Base-by-base conservation (phyloP, 176 grass and related monocot genomes). In the Panicum miliaceum region DNA sequence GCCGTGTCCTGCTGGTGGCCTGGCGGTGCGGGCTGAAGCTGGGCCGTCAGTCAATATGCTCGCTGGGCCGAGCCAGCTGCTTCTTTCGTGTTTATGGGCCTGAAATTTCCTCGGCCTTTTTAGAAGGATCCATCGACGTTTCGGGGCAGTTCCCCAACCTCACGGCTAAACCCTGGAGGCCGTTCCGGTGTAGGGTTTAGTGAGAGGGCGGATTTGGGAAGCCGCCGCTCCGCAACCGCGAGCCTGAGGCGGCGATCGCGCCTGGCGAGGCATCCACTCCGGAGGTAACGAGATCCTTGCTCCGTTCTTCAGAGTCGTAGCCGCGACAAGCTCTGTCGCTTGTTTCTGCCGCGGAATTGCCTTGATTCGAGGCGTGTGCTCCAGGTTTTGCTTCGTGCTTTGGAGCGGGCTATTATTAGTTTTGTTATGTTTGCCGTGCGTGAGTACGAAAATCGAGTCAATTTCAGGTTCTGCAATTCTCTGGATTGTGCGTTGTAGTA, bases 111-210 rank as follows among this genome's bases (percentile, higher is more conserved):
- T 37, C 7, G 9, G 1, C 26, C 25, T 29, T 61, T 61, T 45
- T 45, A 45, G 7, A 10, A 26, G 58, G 58, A 71, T 5, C 0
- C 42, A 51, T 32, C 4, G 7, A 50, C 15, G 25, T 52, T 7
- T 52, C 15, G 46, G 59, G 6, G 22, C 25, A 22, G 56, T 2
- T 12, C 8, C 38, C 23, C 20, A 7, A 22, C 52, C 50, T 19
- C 6, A 54, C 1, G 40, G 0, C 22, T 26, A 47, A 27, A 71
- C 47, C n/a, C 68, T 12, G 18, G 38, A 43, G 68, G 41, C 12
- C 68, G 10, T 29, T 72, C 27, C 77, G 25, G 60, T 2, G 18
- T 80, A 67, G 45, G 78, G 62, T 80, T 67, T 37, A 80, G 46
- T 32, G 48, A 69, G 22, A 69, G 68, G 53, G 9, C 50, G 19